Evolutionary conservation across 2,329 filamentous ascomycete species (phyloP).

Genomic region (Colletotrichum orchidophilum): DNA sequence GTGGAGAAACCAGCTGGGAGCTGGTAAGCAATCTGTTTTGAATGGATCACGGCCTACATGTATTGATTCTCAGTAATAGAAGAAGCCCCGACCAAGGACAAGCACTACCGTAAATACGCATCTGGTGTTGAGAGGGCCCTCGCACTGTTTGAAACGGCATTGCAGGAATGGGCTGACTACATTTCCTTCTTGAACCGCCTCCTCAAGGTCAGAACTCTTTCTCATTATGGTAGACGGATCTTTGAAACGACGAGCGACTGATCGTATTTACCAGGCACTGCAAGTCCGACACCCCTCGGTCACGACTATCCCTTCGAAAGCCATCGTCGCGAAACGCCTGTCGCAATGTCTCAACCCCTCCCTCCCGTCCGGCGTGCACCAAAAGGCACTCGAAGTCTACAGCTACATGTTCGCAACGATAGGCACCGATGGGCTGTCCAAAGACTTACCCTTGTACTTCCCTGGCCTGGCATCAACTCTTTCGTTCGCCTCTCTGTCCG

Average conservation of each 20-base stretch:
- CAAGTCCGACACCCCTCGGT: constrained; percentile 83
- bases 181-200: constrained; percentile 95
- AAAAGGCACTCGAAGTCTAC: constrained; percentile 96
- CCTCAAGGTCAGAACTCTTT: constrained; percentile 74
- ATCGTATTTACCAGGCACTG: constrained; percentile 69
- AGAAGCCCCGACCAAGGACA: constrained; percentile 67
- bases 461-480: constrained; percentile 89
- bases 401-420: constrained; percentile 88
- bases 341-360: constrained; percentile 95
- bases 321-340: constrained; percentile 85
- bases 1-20: constrained; percentile 80
- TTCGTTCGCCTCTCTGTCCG: constrained; percentile 93
- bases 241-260: neutral
- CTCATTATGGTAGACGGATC: neutral
- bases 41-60: neutral
- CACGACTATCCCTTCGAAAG: constrained; percentile 81
- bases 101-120: constrained; percentile 87
- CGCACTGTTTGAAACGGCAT: constrained; percentile 87
- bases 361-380: constrained; percentile 94
- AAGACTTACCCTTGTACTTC: constrained; percentile 86
- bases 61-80: constrained; percentile 49
- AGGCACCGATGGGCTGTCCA: constrained; percentile 80
- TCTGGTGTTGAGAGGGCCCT: constrained; percentile 87
- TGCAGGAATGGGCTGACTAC: constrained; percentile 99
- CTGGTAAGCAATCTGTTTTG: constrained; percentile 65